Evolutionary conservation across 495 filamentous ascomycete species (phyloP).

Genomic region (Symbiotaphrina buchneri): DNA sequence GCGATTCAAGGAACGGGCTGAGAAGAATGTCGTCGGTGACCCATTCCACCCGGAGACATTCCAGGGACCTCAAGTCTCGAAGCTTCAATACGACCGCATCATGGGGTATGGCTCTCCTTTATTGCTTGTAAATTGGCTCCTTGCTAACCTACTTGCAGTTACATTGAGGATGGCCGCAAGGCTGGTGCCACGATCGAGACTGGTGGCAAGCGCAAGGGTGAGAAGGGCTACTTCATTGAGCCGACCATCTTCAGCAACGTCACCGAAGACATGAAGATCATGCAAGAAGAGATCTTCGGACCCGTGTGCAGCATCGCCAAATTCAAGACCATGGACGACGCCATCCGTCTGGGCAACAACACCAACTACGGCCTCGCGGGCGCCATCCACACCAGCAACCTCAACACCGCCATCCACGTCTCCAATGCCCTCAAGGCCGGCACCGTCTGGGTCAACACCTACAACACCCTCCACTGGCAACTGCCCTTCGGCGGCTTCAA

Average conservation of each 20-base stretch:
- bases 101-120: slow-evolving; percentile 35
- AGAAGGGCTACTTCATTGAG: slow-evolving; percentile 92
- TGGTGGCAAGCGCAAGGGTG: slow-evolving; percentile 75
- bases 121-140: background rate
- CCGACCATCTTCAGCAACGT: slow-evolving; percentile 94
- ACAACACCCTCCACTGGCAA: slow-evolving; percentile 69
- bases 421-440: slow-evolving; percentile 64
- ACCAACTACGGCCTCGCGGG: slow-evolving; percentile 75
- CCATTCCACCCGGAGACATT: slow-evolving; percentile 75
- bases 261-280: slow-evolving; percentile 83
- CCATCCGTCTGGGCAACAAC: slow-evolving; percentile 59
- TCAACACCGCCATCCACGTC: slow-evolving; percentile 84
- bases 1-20: slow-evolving; percentile 70
- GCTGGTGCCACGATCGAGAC: slow-evolving; percentile 65
- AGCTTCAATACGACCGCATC: slow-evolving; percentile 91
- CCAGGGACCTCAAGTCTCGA: slow-evolving; percentile 91
- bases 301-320: slow-evolving; percentile 87
- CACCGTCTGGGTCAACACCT: slow-evolving; percentile 91
- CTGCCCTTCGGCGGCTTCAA: slow-evolving; percentile 85
- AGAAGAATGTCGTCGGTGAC: slow-evolving; percentile 73
- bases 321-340: slow-evolving; percentile 77
- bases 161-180: slow-evolving; percentile 79
- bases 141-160: slow-evolving; percentile 16
- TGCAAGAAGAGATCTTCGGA: slow-evolving; percentile 97
- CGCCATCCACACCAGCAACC: slow-evolving; percentile 77